A percentile compares a stretch with the other conserved stretches of the same genome.
These are phyloP conservation scores for Apophysomyces sp. DNA, from an alignment of 371 early-diverging fungal genomes.

Conservation along the genomic window DNA sequence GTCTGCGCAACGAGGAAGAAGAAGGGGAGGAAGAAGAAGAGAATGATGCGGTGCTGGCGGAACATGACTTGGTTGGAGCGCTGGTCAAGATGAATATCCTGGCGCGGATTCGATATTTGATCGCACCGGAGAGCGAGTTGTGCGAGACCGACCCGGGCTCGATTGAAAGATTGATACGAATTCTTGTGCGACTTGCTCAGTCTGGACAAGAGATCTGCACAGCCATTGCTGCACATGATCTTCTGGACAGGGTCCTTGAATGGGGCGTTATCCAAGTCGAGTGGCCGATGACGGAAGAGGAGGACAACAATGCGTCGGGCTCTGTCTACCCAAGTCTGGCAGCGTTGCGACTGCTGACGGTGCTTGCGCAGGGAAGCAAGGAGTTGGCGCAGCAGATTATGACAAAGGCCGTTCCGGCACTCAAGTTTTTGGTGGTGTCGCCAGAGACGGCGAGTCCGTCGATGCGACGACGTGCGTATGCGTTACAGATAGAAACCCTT, in stretches of 20 bases:
- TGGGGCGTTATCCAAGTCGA: slow-evolving; percentile 40
- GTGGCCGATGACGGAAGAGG: slow-evolving; percentile 47
- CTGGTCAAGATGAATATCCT: slow-evolving; percentile 58
- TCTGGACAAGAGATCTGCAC: slow-evolving; percentile 44
- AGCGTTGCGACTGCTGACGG: slow-evolving; percentile 36
- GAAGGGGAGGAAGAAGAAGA: slow-evolving; percentile 18
- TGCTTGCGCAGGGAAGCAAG: slow-evolving; percentile 46
- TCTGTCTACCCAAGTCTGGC: slow-evolving; percentile 38
- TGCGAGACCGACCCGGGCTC: slow-evolving; percentile 38
- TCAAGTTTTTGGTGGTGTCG: slow-evolving; percentile 41
- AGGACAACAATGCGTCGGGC: slow-evolving; percentile 2
- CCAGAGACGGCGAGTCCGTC: slow-evolving; percentile 31
- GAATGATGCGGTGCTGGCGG: slow-evolving; percentile 47
- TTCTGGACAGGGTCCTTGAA: slow-evolving; percentile 42
- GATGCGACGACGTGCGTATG: slow-evolving; percentile 30
- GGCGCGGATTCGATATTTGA: slow-evolving; percentile 54
- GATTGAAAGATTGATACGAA: slow-evolving; percentile 40
- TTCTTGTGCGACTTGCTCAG: slow-evolving; percentile 48
- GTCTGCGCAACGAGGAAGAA: slow-evolving; percentile 1
- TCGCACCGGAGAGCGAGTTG: slow-evolving; percentile 33
- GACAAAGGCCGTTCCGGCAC: slow-evolving; percentile 32
- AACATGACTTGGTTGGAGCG: slow-evolving; percentile 52
- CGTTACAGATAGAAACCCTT: slow-evolving; percentile 48
- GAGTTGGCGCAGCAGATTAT: slow-evolving; percentile 40
- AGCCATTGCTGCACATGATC: slow-evolving; percentile 46